Evolutionary conservation across 805 yeast species (phyloP), one percentile per base, ranked within the genome.

Genomic region (Wickerhamiella dianesei): DNA sequence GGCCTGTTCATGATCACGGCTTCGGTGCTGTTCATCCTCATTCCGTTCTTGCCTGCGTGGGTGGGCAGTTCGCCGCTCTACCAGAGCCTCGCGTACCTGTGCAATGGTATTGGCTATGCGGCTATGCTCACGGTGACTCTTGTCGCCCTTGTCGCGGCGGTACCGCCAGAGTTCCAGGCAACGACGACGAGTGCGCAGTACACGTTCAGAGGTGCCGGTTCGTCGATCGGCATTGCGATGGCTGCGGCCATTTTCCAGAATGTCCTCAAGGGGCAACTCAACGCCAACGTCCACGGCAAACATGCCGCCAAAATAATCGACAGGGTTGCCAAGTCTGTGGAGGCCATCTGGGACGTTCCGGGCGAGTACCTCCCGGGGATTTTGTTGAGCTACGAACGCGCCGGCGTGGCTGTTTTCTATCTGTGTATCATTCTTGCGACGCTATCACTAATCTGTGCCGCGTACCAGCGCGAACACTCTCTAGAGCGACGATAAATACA

Each of bases 141-240:
- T 43, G 63, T 84, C 35, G 82, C 94, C 0, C 70, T 85, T 63
- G 81, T 85, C 46, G 79, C 92, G 0, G 75, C 92, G 1, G 92
- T 81, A 2, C 79, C 82, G 8, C 62, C 68, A 19, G 71, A 74
- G 45, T 74, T 71, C 57, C 95, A 85, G 62, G 95, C 96, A 1
- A 73, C 86, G 18, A 81, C 89, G 2, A 87, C 96, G 0, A 83
- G 95, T 0, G 82, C 88, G 48, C 94, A 85, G 58, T 87, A 88
- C 61, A 87, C 88, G 0, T 85, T 82, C 67, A 72, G 94, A 57
- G 80, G 89, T 8, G 79, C 87, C 0, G 95, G 94, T 0, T 80
- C 89, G n/a, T 82, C 92, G 0, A 63, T 84, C 43, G 94, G 94
- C 36, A 87, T 85, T 14, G 68, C 88, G 1, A 55, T 79, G 12